A percentile compares a stretch with the other conserved stretches of the same genome.
Conservation (phyloP, 164 flowering plant species). For the Saururus chinensis region DNA sequence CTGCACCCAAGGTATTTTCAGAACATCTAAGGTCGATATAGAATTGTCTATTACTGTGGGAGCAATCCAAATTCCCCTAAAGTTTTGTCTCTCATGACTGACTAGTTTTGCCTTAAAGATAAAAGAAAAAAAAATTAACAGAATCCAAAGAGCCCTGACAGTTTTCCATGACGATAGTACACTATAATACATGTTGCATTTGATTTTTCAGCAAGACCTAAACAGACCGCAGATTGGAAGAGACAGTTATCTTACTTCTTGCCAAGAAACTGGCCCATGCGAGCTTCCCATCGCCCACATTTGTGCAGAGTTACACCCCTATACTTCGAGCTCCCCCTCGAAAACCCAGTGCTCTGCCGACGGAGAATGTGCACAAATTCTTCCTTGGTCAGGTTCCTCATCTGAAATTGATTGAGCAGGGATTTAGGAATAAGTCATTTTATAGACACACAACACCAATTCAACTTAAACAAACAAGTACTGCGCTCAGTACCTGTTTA, state of each 20-base stretch:
- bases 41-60: background rate
- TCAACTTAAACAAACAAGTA: background rate
- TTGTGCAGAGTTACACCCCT: slow-evolving; percentile 76
- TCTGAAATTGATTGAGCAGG: slow-evolving; percentile 23
- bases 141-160: no score
- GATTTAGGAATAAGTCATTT: background rate
- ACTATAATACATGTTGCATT: no score
- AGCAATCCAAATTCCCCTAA: background rate
- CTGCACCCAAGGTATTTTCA: slow-evolving; percentile 51
- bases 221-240: background rate
- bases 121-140: no score
- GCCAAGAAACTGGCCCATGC: slow-evolving; percentile 81
- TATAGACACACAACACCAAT: background rate
- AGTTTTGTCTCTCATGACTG: background rate
- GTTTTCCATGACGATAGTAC: background rate
- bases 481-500: slow-evolving; percentile 38
- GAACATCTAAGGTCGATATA: slow-evolving; percentile 10
- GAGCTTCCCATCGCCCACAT: slow-evolving; percentile 90
- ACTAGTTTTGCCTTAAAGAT: background rate
- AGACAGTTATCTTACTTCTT: slow-evolving; percentile 50
- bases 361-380: slow-evolving; percentile 84
- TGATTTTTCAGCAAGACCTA: background rate
- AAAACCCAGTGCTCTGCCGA: slow-evolving; percentile 75
- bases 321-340: slow-evolving; percentile 75
- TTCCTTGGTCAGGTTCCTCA: slow-evolving; percentile 61